Evolutionary conservation across 805 yeast species (phyloP).

Genomic region (Wickerhamiella azyma): DNA sequence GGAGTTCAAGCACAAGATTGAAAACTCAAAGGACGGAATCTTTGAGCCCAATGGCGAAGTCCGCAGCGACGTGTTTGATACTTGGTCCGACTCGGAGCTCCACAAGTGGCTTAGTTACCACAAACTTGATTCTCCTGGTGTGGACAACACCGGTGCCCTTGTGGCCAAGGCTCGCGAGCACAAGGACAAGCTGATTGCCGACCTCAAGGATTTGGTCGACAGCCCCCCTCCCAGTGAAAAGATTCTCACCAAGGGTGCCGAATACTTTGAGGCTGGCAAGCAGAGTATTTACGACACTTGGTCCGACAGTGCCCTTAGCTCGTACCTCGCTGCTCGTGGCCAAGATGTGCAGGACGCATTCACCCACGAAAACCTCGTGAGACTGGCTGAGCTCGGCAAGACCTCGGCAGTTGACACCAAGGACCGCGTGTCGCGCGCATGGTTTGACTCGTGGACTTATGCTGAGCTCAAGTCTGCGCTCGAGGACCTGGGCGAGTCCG

Average conservation of each 20-base stretch:
- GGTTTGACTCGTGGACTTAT: slow-evolving; percentile 41
- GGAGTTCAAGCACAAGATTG: slow-evolving; percentile 21
- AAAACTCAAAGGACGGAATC: slow-evolving; percentile 24
- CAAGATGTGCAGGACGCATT: slow-evolving; percentile 21
- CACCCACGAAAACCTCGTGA: slow-evolving; percentile 30
- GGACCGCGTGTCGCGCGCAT: slow-evolving; percentile 35
- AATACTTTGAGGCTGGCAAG: slow-evolving; percentile 12
- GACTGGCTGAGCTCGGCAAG: slow-evolving; percentile 29
- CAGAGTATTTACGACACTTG: slow-evolving; percentile 16
- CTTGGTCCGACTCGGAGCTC: slow-evolving; percentile 32
- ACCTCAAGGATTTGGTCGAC: slow-evolving; percentile 12
- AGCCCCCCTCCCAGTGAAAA: slow-evolving; percentile 12
- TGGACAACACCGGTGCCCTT: slow-evolving; percentile 15
- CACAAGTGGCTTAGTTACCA: slow-evolving; percentile 32
- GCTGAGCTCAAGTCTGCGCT: slow-evolving; percentile 40
- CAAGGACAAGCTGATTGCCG: slow-evolving; percentile 23
- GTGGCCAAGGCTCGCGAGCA: slow-evolving; percentile 22
- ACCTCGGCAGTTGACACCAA: slow-evolving; percentile 26
- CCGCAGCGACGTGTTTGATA: slow-evolving; percentile 27
- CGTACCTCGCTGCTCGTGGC: slow-evolving; percentile 27
- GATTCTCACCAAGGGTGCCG: slow-evolving; percentile 17
- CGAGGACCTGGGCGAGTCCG: slow-evolving; percentile 29
- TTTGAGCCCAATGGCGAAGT: slow-evolving; percentile 28
- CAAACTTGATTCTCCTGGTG: slow-evolving; percentile 19
- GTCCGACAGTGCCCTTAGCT: slow-evolving; percentile 25